Base-by-base conservation (phyloP, 169 alveolate genomes). In the Cyclospora cayetanensis region DNA sequence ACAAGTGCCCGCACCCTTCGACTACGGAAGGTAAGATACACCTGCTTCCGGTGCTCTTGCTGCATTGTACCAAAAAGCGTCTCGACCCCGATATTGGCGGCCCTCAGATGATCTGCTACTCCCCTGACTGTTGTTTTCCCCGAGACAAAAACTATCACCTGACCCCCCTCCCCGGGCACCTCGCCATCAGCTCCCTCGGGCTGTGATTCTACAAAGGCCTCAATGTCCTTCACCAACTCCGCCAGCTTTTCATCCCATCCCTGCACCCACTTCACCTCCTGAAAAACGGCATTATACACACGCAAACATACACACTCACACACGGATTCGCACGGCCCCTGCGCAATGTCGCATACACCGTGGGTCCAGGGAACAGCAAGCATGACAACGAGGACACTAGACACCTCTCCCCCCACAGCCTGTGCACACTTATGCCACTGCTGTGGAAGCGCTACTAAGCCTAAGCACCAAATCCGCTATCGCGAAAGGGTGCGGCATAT, bases 91-190 rank as follows among this genome's bases (percentile, higher is more conserved):
- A 74, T 74, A n/a, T 46, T 46, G 12, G 66, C 66, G 25, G 41
- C 55, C n/a, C 65, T 42, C 25, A 74, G 1, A 11, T 42, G 25
- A 35, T 74, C 55, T 7, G 37, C 66, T 9, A 46, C 41, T 22
- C 55, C 55, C n/a, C 12, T 12, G 27, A 74, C 34, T 25, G 60
- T 65, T 20, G 66, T 12, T 39, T 74, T 74, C 66, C 85, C 41
- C 25, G 37, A 27, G 42, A 74, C 85, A 29, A 74, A 74, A 35
- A 74, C 85, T 22, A 74, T 74, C 60, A 39, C 85, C 37, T 74
- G 85, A 31, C 65, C 63, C 12, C 63, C 63, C 22, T 50, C 63
- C 22, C 63, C 63, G 27, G 63, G 63, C 63, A n/a, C 12, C 22
- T 50, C 22, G 63, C 63, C 63, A 50, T 50, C 63, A 1, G 27